A percentile compares a stretch with the other conserved stretches of the same genome.
Conservation (phyloP, 164 flowering plant species). For the Dillenia turbinata region DNA sequence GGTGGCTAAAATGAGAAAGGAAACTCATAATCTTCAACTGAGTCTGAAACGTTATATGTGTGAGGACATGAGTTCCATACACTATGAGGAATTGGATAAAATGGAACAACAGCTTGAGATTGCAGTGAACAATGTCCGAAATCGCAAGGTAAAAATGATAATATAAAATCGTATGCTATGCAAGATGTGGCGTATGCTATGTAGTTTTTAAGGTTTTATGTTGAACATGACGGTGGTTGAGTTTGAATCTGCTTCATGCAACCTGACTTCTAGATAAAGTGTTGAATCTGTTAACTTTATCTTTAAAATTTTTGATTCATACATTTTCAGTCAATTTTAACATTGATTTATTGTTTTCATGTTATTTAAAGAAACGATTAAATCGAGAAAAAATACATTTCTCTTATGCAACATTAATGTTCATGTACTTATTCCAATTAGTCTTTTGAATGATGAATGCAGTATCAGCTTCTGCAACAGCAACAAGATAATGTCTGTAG, state of each 20-base stretch:
- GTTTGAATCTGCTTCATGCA: background rate
- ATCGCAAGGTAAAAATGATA: constrained; percentile 30
- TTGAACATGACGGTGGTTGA: background rate
- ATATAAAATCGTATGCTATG: too few relatives aligned
- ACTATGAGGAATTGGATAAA: constrained; percentile 24
- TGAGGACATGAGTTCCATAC: constrained; percentile 26
- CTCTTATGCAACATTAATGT: too few relatives aligned
- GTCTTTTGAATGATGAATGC: background rate
- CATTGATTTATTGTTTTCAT: too few relatives aligned
- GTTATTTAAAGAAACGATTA: too few relatives aligned
- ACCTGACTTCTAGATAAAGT: too few relatives aligned
- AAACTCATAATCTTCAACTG: constrained; percentile 34
- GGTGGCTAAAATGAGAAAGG: constrained; percentile 27
- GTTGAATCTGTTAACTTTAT: too few relatives aligned
- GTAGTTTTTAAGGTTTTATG: too few relatives aligned
- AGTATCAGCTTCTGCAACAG: constrained; percentile 39
- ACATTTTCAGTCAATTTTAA: too few relatives aligned
- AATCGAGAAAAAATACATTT: too few relatives aligned
- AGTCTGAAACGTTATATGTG: constrained; percentile 32
- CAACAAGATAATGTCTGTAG: constrained; percentile 39
- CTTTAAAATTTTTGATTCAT: too few relatives aligned
- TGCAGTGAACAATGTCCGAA: constrained; percentile 34
- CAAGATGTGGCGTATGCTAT: too few relatives aligned
- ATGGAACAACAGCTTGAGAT: constrained; percentile 37
- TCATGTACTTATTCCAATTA: background rate